These are phyloP conservation scores for Backusella psychrophila DNA, from an alignment of 192 early-diverging fungal species.

Conservation along the genomic window DNA sequence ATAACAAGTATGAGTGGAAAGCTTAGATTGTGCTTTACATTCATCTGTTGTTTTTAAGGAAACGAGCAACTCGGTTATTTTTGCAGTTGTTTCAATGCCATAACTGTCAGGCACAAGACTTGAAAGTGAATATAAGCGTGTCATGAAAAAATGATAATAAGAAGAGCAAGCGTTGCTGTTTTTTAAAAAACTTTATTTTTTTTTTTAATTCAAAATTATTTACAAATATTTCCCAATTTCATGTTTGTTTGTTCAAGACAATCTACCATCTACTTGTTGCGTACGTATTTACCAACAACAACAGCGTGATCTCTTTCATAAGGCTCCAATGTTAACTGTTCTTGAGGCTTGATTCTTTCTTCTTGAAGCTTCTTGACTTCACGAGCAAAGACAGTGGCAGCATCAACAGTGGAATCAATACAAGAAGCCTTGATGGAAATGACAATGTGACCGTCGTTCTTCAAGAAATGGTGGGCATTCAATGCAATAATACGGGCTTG, in stretches of 20 bases:
- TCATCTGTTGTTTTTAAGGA: background rate
- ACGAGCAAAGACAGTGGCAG: constrained; percentile 92
- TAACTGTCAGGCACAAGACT: constrained; percentile 6
- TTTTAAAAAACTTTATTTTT: background rate
- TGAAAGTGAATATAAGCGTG: background rate
- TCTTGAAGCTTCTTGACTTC: constrained; percentile 95
- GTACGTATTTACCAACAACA: constrained; percentile 86
- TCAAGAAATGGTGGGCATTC: constrained; percentile 97
- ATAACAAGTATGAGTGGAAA: background rate
- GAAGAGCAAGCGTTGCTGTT: background rate
- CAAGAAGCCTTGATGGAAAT: constrained; percentile 99
- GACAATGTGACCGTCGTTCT: constrained; percentile 95
- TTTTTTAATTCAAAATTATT: background rate
- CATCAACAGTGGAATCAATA: constrained; percentile 98
- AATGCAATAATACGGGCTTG: constrained; percentile 98
- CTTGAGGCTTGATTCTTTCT: constrained; percentile 87
- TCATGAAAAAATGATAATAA: background rate
- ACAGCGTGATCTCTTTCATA: constrained; percentile 99
- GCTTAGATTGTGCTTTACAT: background rate
- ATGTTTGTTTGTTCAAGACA: background rate
- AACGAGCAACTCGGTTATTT: constrained; percentile 7
- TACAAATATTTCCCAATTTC: background rate
- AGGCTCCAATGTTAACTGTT: constrained; percentile 96
- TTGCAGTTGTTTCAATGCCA: constrained; percentile 11
- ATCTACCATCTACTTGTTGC: constrained; percentile 51